Evolutionary conservation across 2,329 filamentous ascomycete species (phyloP).

Genomic region (Colletotrichum nymphaeae): DNA sequence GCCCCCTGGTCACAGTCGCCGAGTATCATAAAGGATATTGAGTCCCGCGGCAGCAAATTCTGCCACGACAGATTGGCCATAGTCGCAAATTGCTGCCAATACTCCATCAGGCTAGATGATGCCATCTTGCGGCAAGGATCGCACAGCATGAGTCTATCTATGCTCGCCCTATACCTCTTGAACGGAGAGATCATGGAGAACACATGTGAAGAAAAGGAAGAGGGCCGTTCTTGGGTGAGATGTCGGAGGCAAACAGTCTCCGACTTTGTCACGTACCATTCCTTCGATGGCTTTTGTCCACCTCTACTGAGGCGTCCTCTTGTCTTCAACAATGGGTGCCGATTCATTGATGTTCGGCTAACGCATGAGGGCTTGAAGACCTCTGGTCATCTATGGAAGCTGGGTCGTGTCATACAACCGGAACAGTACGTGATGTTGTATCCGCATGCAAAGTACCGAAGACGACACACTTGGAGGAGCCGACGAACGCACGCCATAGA

Average conservation of each 20-base stretch:
- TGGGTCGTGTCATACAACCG: too few relatives aligned
- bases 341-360: neutral
- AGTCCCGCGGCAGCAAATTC: neutral
- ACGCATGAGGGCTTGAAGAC: neutral
- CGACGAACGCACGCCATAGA: too few relatives aligned
- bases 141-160: neutral
- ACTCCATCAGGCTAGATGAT: neutral
- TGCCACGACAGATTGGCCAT: slow-evolving; percentile 1
- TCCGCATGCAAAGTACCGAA: too few relatives aligned
- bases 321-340: neutral
- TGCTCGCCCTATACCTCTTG: neutral
- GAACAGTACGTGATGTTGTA: too few relatives aligned
- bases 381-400: neutral
- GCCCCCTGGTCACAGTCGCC: neutral
- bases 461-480: too few relatives aligned
- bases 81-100: slow-evolving; percentile 10
- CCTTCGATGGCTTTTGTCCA: neutral
- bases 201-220: too few relatives aligned
- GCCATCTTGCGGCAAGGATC: neutral
- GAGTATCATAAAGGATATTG: neutral
- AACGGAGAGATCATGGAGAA: neutral
- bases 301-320: neutral
- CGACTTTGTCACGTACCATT: neutral
- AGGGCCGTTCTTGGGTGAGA: accelerated
- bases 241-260: neutral